Base-by-base conservation (phyloP, 805 yeast species). In the Kluyveromyces aestuarii region DNA sequence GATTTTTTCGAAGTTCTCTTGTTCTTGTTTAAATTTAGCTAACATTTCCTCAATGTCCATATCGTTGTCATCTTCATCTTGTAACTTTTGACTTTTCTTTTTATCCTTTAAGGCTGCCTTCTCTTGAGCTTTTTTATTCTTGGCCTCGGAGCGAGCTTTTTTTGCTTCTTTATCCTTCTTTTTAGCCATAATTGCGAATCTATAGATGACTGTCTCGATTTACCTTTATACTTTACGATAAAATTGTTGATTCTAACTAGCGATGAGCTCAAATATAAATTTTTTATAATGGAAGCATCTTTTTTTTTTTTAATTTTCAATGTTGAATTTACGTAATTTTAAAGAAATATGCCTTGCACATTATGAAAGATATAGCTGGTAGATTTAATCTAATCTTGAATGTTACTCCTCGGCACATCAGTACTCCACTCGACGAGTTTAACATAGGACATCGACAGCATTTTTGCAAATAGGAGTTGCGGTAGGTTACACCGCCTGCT, bases 111-210 rank as follows among this genome's bases (percentile, higher is more conserved):
- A 57, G 41, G 82, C 93, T 8, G 93, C 82, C 62, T 93, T 91
- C 46, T 79, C 71, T 46, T 72, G 75, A 46, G 79, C 84, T 66
- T 91, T 91, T 67, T 82, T 81, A 52, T 77, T 80, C 71, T 91
- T 91, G 54, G 79, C 87, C 37, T 91, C 95, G 27, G 84, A 72
- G 44, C 96, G 79, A 19, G 93, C 95, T 75, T 88, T 89, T 68
- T 88, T 88, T 57, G 96, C 87, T 44, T 87, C 96, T 66, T 88
- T 89, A 55, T 87, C 82, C 66, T 88, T 87, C 64, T 79, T 86
- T 71, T 90, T 91, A 14, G 91, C 97, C 97, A 90, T 90, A 19
- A 25, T 30, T 7, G 4, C 25, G 6, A 21, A 21, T 21, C 25
- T 21, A 21, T 21, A 6, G 25, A 6, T 21, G 25, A 6, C 25